Evolutionary conservation across 1,139 yeast species (phyloP), one percentile per base, ranked within the genome.

Genomic region (Geotrichum histeridarum): DNA sequence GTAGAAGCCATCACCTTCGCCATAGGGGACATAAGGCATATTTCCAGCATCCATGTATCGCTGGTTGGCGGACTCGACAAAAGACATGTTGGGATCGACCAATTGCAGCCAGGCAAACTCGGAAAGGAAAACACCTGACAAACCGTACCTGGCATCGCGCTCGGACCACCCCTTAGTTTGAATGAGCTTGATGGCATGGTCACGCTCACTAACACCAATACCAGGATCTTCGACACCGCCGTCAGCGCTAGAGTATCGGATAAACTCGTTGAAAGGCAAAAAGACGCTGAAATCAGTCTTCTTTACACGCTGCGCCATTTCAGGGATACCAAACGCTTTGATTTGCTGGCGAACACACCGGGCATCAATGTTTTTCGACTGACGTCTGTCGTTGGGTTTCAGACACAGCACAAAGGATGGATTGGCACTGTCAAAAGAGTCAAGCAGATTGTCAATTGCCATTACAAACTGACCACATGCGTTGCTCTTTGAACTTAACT

Each of bases 281-380:
- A 72, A 73, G 22, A 73, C 63, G 11, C 73, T 65, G 49, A 68
- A 70, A 54, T 73, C 76, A 11, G 71, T 70, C 31, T 60, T 60
- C 54, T 70, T 70, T 15, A 73, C 72, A 1, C 73, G 66, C 37
- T 65, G 64, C 2, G 76, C 73, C 42, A 73, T 64, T 54, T 73
- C 77, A 4, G 76, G 73, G 17, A 73, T 61, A 8, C 76, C 75
- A 50, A 72, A 65, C 1, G 76, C 75, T 48, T 70, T 67, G 31
- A 73, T 67, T 57, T 73, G 77, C 58, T 73, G 75, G 18, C 75
- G 64, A 11, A 73, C 74, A 56, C 76, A 72, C 17, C 76, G 64
- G 4, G 75, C 75, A 53, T 73, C 77, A 53, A 73, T 65, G 14
- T 72, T 69, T 8, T 69, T 66, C 1, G 71, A 62, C 11, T 71